Evolutionary conservation across 179 eudicot species (phyloP).

Genomic region (Spinacia oleracea): DNA sequence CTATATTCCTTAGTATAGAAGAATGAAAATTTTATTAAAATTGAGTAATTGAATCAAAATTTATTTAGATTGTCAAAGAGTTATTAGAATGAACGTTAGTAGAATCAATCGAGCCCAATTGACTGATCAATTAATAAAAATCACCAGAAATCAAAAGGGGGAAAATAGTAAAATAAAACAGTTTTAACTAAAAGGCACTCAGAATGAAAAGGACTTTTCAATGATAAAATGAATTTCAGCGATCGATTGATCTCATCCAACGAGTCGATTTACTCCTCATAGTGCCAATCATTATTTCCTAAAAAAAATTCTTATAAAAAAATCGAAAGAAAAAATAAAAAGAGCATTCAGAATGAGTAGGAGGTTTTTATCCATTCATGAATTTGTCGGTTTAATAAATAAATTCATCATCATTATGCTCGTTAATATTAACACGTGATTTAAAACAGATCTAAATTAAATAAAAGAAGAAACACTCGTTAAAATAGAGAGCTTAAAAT

Average conservation of each 20-base stretch:
- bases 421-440: neutral
- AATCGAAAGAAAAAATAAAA: neutral
- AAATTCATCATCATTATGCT: slow-evolving; percentile 38
- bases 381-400: slow-evolving; percentile 22
- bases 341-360: slow-evolving; percentile 55
- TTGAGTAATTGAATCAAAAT: too few relatives aligned
- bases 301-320: neutral
- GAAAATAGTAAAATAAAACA: too few relatives aligned
- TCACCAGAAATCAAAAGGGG: too few relatives aligned
- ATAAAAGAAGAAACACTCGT: neutral
- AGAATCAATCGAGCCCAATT: too few relatives aligned
- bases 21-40: too few relatives aligned
- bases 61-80: too few relatives aligned
- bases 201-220: slow-evolving; percentile 45
- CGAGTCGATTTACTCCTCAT: slow-evolving; percentile 37
- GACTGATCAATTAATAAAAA: too few relatives aligned
- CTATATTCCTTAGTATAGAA: too few relatives aligned
- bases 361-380: slow-evolving; percentile 46
- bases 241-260: slow-evolving; percentile 37
- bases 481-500: neutral
- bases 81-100: too few relatives aligned
- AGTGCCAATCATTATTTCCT: slow-evolving; percentile 21
- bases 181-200: slow-evolving; percentile 25
- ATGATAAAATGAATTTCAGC: slow-evolving; percentile 17
- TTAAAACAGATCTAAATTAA: neutral